A percentile compares a stretch with the other conserved stretches of the same genome.
These are phyloP conservation scores for Hyphopichia pseudoburtonii DNA, from an alignment of 1,139 yeast species.

Conservation along the genomic window DNA sequence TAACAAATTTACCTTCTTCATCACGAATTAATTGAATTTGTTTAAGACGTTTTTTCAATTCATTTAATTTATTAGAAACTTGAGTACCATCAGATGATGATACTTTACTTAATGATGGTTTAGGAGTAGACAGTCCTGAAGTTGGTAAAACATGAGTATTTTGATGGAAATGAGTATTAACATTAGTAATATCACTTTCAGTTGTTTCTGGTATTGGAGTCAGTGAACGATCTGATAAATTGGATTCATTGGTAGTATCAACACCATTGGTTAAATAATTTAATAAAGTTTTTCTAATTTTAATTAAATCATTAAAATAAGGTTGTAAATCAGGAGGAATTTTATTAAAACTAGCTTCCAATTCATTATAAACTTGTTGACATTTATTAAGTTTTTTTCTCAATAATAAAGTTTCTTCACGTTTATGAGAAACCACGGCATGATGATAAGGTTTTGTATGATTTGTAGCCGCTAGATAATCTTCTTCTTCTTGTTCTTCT, in stretches of 20 bases:
- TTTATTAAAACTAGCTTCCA: conserved; percentile 54
- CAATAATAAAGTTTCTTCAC: conserved; percentile 58
- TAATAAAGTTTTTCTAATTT: conserved; percentile 34
- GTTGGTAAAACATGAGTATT: not conserved
- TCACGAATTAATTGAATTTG: conserved; percentile 34
- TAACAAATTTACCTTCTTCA: conserved; percentile 33
- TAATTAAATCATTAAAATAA: conserved; percentile 48
- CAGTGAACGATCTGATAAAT: conserved; percentile 4
- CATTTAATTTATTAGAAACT: conserved; percentile 10
- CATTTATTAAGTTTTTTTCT: conserved; percentile 62
- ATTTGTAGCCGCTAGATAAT: not conserved
- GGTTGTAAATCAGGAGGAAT: conserved; percentile 56
- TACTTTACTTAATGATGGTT: not conserved
- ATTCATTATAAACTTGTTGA: conserved; percentile 49
- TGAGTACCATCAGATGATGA: not conserved
- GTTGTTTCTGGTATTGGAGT: conserved; percentile 3
- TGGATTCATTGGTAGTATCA: conserved; percentile 8
- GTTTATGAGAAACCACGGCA: conserved; percentile 27
- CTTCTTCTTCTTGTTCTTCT: conserved; percentile 19
- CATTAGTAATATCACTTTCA: not conserved
- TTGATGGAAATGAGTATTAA: not conserved
- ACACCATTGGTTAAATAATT: conserved; percentile 28
- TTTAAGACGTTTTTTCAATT: conserved; percentile 26
- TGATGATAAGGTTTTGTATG: not conserved
- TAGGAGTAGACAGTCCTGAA: no score